Conservation (phyloP, 2,329 filamentous ascomycete genomes). For the Pseudogymnoascus sp. region DNA sequence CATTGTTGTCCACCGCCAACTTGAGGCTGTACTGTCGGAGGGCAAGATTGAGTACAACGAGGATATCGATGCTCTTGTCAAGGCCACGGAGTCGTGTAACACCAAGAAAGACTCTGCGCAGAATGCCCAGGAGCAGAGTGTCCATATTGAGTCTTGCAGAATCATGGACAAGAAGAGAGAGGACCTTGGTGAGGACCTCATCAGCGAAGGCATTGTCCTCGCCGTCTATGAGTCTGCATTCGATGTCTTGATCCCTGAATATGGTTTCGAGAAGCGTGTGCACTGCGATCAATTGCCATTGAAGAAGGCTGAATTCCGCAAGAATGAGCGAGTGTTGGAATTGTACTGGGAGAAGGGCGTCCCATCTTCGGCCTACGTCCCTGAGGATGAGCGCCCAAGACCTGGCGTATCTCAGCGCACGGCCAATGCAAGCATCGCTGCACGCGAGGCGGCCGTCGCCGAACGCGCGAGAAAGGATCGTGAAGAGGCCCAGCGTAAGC, state of each 20-base stretch:
- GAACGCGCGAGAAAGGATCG: conserved; percentile 75
- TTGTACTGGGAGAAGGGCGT: conserved; percentile 99
- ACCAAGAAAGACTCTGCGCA: conserved; percentile 98
- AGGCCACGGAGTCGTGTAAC: conserved; percentile 93
- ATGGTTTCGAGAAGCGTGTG: conserved; percentile 97
- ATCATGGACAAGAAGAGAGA: conserved; percentile 88
- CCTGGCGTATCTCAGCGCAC: conserved; percentile 65
- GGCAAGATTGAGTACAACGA: conserved; percentile 79
- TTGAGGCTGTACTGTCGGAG: conserved; percentile 77
- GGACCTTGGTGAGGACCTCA: conserved; percentile 80
- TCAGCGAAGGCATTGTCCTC: conserved; percentile 90
- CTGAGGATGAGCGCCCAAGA: conserved; percentile 93
- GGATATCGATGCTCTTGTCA: conserved; percentile 77
- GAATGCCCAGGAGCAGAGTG: conserved; percentile 95
- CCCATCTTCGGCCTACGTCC: conserved; percentile 88
- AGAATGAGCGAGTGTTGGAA: conserved; percentile 88
- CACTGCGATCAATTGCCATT: conserved; percentile 96
- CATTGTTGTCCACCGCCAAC: conserved; percentile 88
- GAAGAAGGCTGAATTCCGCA: conserved; percentile 98
- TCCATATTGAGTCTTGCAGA: conserved; percentile 95
- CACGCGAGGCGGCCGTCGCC: conserved; percentile 72
- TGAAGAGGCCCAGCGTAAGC: conserved; percentile 84
- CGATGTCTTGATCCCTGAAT: conserved; percentile 95
- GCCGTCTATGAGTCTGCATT: conserved; percentile 98
- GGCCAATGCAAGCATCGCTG: conserved; percentile 66